Evolutionary conservation across 352 stramenopile genomes (phyloP).

Genomic region (Globisporangium sylvaticum): DNA sequence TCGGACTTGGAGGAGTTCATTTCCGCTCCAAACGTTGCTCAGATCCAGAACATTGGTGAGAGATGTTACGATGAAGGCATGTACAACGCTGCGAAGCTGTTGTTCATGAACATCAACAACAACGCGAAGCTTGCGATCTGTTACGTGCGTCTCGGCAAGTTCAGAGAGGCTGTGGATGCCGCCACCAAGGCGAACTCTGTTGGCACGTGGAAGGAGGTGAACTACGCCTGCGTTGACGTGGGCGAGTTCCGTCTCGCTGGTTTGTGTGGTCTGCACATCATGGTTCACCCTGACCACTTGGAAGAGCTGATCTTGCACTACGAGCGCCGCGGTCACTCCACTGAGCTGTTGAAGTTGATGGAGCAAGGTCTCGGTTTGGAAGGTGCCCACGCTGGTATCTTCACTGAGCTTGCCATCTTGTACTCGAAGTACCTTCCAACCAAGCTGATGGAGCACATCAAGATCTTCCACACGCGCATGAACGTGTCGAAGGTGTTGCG

Average conservation of each 20-base stretch:
- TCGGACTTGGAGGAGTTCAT: conserved; percentile 99
- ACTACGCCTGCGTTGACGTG: conserved; percentile 97
- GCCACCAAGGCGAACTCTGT: conserved; percentile 99
- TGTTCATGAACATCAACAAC: conserved; percentile 99
- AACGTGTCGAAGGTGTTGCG: conserved; percentile 98
- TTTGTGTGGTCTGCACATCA: conserved; percentile 98
- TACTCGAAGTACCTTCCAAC: conserved; percentile 99
- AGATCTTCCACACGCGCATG: conserved; percentile 99
- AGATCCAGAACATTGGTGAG: conserved; percentile 99
- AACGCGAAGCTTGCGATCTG: conserved; percentile 99
- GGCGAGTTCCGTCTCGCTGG: conserved; percentile 98
- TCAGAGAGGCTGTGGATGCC: conserved; percentile 98
- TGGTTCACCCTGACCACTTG: conserved; percentile 99
- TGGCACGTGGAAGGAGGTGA: conserved; percentile 99
- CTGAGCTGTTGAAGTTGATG: conserved; percentile 97
- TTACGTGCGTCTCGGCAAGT: conserved; percentile 98
- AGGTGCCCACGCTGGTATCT: conserved; percentile 98
- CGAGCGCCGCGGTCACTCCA: conserved; percentile 95
- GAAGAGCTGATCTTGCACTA: conserved; percentile 99
- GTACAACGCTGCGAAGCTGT: conserved; percentile 97
- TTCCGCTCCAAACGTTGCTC: conserved; percentile 97
- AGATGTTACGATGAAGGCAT: conserved; percentile 98
- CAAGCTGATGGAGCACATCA: conserved; percentile 99
- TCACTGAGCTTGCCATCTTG: conserved; percentile 98
- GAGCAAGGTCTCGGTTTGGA: conserved; percentile 98